A percentile compares a stretch with the other conserved stretches of the same genome.
Conservation (phyloP, 305 asterid species). For the Fraxinus albicans region DNA sequence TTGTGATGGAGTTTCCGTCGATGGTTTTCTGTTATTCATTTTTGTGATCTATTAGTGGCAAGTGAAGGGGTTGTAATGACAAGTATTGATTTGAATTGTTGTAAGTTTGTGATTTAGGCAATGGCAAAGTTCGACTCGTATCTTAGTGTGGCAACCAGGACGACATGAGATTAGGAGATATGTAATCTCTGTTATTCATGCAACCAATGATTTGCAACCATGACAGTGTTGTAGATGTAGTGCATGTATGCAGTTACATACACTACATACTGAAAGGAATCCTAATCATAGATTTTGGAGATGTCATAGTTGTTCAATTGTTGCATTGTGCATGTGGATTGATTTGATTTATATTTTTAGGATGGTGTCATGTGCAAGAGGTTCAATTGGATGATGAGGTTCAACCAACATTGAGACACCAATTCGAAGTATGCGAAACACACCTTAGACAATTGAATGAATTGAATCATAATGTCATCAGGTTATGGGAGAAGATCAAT, state of each 20-base stretch:
- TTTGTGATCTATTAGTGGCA: too few relatives aligned
- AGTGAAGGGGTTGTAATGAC: too few relatives aligned
- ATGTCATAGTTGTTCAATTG: neutral
- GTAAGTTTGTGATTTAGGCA: too few relatives aligned
- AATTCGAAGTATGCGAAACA: neutral
- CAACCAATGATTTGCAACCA: too few relatives aligned
- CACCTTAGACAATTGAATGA: neutral
- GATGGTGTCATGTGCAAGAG: neutral
- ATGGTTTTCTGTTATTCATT: too few relatives aligned
- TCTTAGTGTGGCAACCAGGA: too few relatives aligned
- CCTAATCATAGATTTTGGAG: neutral
- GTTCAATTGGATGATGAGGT: neutral
- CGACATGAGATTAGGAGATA: too few relatives aligned
- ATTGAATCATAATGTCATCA: neutral
- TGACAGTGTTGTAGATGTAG: too few relatives aligned
- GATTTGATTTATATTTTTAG: neutral
- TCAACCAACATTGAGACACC: neutral
- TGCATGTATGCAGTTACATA: neutral
- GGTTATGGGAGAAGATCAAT: neutral
- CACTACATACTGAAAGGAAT: neutral
- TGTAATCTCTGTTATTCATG: too few relatives aligned
- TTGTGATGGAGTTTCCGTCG: too few relatives aligned
- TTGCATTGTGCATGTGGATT: neutral
- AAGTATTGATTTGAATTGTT: too few relatives aligned
- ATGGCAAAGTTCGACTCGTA: too few relatives aligned